Evolutionary conservation across 495 filamentous ascomycete genomes (phyloP).

Genomic region (Chlorociboria aeruginascens): DNA sequence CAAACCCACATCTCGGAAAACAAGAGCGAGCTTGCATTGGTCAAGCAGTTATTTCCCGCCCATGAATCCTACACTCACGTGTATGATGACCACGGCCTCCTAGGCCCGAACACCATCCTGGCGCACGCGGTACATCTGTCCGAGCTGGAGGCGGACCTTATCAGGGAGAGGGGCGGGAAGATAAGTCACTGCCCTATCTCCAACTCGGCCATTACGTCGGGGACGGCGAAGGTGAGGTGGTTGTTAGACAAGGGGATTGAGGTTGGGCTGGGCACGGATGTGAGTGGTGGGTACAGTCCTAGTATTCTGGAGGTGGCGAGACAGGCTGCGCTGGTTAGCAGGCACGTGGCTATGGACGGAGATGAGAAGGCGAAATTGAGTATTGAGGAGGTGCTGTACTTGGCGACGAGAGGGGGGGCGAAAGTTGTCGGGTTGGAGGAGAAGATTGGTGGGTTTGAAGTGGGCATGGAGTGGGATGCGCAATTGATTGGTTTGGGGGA

Average conservation of each 20-base stretch:
- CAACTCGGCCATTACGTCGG: conserved; percentile 69
- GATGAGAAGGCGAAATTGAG: conserved; percentile 42
- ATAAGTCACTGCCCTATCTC: conserved; percentile 79
- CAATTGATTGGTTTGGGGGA: conserved; percentile 55
- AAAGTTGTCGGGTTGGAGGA: conserved; percentile 57
- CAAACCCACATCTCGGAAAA: conserved; percentile 96
- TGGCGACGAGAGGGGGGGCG: conserved; percentile 75
- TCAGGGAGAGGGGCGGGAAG: conserved; percentile 47
- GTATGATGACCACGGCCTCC: conserved; percentile 60
- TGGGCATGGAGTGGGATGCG: conserved; percentile 85
- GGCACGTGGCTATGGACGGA: conserved; percentile 46
- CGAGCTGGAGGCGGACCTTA: conserved; percentile 46
- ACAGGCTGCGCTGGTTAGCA: conserved; percentile 62
- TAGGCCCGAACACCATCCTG: conserved; percentile 64
- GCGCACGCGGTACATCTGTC: conserved; percentile 77
- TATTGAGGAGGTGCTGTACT: conserved; percentile 78
- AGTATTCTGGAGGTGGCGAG: conserved; percentile 69
- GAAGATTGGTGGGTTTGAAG: conserved; percentile 63
- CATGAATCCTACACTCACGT: conserved; percentile 56
- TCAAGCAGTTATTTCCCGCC: conserved; percentile 56
- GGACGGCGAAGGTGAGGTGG: conserved; percentile 56
- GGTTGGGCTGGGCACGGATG: conserved; percentile 81
- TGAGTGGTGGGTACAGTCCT: conserved; percentile 73
- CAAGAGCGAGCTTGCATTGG: conserved; percentile 54
- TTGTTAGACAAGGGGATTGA: conserved; percentile 63